Evolutionary conservation across 495 filamentous ascomycete species (phyloP).

Genomic region (Neurospora terricola): DNA sequence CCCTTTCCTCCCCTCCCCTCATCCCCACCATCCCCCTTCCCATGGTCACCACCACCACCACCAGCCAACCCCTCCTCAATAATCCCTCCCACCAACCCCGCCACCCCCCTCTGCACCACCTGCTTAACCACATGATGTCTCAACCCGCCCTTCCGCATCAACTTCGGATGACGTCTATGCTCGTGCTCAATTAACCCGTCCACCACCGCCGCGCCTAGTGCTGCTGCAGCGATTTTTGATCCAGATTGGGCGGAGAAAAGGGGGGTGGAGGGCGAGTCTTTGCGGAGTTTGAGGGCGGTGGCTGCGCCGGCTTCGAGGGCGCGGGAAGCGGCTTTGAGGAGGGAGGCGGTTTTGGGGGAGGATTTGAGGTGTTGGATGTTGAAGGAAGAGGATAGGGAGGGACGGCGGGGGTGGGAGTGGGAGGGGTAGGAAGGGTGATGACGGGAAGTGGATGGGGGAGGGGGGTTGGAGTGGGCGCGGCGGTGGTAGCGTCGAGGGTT

Average conservation of each 20-base stretch:
- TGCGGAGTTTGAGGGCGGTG: constrained; percentile 16
- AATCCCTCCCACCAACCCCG: constrained; percentile 10
- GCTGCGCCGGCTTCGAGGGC: constrained; percentile 21
- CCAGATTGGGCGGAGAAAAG: constrained; percentile 19
- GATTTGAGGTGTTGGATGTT: not conserved
- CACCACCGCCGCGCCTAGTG: constrained; percentile 19
- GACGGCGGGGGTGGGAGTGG: not conserved
- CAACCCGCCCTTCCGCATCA: constrained; percentile 20
- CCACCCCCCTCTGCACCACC: constrained; percentile 15
- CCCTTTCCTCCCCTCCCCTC: not conserved
- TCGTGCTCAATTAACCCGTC: constrained; percentile 18
- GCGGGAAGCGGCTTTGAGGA: constrained; percentile 8
- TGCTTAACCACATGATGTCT: constrained; percentile 17
- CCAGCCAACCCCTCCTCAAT: not conserved
- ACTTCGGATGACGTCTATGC: not conserved
- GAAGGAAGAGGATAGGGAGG: too few species aligned
- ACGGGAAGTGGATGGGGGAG: not conserved
- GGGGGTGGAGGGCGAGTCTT: constrained; percentile 11
- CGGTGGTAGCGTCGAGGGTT: not conserved
- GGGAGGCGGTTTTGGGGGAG: constrained; percentile 1
- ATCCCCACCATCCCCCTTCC: not conserved
- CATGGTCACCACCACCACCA: not conserved
- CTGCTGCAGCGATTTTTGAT: constrained; percentile 18
- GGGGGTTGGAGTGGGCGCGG: not conserved
- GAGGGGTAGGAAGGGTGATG: constrained; percentile 1